Percentiles rank a stretch among this genome's conserved stretches.
These are phyloP conservation scores for Eustoma russellianum DNA, from an alignment of 257 asterid species.

Conservation along the genomic window DNA sequence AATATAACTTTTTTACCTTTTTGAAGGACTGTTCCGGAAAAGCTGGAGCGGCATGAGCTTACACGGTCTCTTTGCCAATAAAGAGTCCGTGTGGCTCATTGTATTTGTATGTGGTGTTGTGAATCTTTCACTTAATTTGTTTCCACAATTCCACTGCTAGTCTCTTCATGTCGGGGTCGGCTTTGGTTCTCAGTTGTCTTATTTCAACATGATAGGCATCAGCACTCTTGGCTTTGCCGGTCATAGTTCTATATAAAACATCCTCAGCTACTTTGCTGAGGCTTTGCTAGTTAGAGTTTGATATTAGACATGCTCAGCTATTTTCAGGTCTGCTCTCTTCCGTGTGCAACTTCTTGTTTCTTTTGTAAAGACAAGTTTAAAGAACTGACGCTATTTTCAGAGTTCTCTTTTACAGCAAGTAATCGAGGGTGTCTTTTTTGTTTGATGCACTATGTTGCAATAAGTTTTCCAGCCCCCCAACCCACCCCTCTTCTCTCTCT, in stretches of 20 bases:
- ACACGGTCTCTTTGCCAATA: conserved; percentile 61
- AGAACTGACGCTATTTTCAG: background rate
- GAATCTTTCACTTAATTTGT: background rate
- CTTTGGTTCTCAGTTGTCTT: conserved; percentile 5
- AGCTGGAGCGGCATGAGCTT: conserved; percentile 62
- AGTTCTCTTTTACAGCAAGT: no score
- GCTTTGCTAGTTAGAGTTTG: no score
- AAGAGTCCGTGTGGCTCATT: conserved; percentile 74
- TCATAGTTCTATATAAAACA: conserved; percentile 34
- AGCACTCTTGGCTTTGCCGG: conserved; percentile 62
- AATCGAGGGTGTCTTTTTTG: no score
- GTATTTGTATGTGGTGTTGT: conserved; percentile 28
- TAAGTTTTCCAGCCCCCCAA: no score
- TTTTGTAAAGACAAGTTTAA: background rate
- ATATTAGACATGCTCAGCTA: no score
- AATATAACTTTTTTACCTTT: no score
- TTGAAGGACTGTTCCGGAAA: conserved; percentile 55
- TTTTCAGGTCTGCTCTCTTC: conserved; percentile 43
- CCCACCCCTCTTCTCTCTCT: no score
- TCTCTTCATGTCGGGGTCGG: background rate
- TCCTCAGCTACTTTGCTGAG: conserved; percentile 15
- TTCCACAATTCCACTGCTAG: background rate
- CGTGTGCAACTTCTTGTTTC: background rate
- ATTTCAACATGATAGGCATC: conserved; percentile 49
- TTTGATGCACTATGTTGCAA: conserved; percentile 23